These are phyloP conservation scores for Fraxinus velutina DNA, from an alignment of 305 asterid species.

Conservation along the genomic window DNA sequence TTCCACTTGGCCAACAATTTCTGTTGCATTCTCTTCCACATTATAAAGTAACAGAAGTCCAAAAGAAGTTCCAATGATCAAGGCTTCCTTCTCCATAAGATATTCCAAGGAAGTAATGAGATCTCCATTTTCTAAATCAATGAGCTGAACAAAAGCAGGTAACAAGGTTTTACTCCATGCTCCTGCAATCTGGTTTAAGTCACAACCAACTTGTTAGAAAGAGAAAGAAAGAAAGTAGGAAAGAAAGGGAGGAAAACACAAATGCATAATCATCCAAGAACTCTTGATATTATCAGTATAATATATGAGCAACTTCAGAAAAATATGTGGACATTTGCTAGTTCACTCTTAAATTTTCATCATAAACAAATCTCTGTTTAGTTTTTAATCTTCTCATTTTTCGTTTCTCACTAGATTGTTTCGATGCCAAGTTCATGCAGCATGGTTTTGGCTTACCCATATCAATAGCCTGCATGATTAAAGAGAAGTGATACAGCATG, in stretches of 20 bases:
- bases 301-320: neutral
- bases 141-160: conserved; percentile 36
- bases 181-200: conserved; percentile 44
- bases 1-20: conserved; percentile 82
- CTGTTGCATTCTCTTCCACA: conserved; percentile 58
- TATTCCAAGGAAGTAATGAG: conserved; percentile 72
- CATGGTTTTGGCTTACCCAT: neutral
- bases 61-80: conserved; percentile 69
- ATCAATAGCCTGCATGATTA: neutral
- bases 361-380: neutral
- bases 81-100: conserved; percentile 89
- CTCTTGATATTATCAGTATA: neutral
- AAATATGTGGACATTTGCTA: neutral
- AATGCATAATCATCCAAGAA: conserved; percentile 1
- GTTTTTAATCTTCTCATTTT: neutral
- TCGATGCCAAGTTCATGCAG: neutral
- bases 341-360: neutral
- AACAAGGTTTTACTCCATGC: conserved; percentile 35
- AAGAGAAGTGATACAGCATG: neutral
- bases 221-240: neutral
- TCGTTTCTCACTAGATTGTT: neutral
- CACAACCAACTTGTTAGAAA: conserved; percentile 20
- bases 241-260: neutral
- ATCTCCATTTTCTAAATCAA: conserved; percentile 78
- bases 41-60: conserved; percentile 69